These are phyloP conservation scores for Kodamaea jinghongensis DNA, from an alignment of 805 yeast species.

Conservation along the genomic window DNA sequence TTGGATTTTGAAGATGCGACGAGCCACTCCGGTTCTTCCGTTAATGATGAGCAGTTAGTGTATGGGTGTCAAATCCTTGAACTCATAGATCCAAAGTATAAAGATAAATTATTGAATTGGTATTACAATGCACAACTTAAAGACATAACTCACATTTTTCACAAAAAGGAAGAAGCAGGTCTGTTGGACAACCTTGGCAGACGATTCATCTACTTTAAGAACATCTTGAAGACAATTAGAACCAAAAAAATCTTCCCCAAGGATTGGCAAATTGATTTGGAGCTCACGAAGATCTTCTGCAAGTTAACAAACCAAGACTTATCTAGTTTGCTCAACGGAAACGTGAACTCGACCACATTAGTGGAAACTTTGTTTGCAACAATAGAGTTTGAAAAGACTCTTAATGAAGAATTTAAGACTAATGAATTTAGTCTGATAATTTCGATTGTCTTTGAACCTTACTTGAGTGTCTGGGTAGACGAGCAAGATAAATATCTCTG, in stretches of 20 bases:
- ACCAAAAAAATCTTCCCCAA: slow-evolving; percentile 59
- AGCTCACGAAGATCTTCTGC: slow-evolving; percentile 62
- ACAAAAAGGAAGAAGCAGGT: slow-evolving; percentile 87
- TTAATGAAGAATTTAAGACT: slow-evolving; percentile 61
- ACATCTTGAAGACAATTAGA: slow-evolving; percentile 60
- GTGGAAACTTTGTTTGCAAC: slow-evolving; percentile 72
- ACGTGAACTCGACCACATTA: slow-evolving; percentile 28
- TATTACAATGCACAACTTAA: slow-evolving; percentile 64
- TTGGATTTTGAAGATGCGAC: slow-evolving; percentile 60
- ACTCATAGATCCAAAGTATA: slow-evolving; percentile 53
- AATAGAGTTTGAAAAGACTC: slow-evolving; percentile 75
- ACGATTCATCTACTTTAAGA: slow-evolving; percentile 71
- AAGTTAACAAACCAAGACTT: slow-evolving; percentile 68
- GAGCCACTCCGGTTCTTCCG: slow-evolving; percentile 25
- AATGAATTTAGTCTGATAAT: slow-evolving; percentile 46
- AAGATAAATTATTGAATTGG: slow-evolving; percentile 66
- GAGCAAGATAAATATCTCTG: slow-evolving; percentile 71
- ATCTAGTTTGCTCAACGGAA: slow-evolving; percentile 42
- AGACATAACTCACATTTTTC: slow-evolving; percentile 75
- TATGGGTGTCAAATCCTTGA: slow-evolving; percentile 77
- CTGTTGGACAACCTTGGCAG: slow-evolving; percentile 82
- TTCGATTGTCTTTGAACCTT: slow-evolving; percentile 76
- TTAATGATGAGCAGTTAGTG: slow-evolving; percentile 27
- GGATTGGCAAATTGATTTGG: slow-evolving; percentile 67
- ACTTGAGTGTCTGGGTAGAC: slow-evolving; percentile 77